Conservation (phyloP, 345 rosid genomes). For the Euphorbia lathyris region DNA sequence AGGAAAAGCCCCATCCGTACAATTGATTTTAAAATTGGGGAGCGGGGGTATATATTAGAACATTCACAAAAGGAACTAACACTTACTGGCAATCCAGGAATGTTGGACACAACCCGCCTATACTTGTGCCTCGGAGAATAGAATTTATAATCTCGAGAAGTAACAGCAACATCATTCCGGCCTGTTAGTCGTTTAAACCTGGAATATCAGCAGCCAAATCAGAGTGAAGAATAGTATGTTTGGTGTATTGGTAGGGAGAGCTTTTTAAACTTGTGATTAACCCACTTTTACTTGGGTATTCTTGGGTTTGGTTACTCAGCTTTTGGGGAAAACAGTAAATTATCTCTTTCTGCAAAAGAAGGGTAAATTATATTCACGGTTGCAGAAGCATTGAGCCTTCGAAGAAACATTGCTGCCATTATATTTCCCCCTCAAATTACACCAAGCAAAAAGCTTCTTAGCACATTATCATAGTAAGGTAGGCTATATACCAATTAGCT, state of each 20-base stretch:
- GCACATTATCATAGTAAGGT: not conserved
- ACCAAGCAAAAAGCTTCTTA: not conserved
- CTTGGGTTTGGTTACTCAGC: not conserved
- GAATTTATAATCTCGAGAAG: constrained; percentile 74
- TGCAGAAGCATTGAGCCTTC: not conserved
- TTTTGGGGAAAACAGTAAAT: not conserved
- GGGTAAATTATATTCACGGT: not conserved
- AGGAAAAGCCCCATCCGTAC: no score
- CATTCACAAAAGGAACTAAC: constrained; percentile 8
- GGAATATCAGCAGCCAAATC: constrained; percentile 24
- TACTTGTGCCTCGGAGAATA: constrained; percentile 91
- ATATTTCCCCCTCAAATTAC: not conserved
- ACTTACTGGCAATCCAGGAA: constrained; percentile 67
- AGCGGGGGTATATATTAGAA: constrained; percentile 4
- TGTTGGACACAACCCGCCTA: constrained; percentile 52
- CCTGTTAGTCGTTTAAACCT: constrained; percentile 90
- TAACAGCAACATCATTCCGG: constrained; percentile 69
- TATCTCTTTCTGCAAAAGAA: not conserved
- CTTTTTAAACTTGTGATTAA: not conserved
- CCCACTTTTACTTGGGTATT: not conserved
- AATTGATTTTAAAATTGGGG: not conserved
- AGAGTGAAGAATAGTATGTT: not conserved
- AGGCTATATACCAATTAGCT: not conserved
- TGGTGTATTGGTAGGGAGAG: not conserved
- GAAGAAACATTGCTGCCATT: not conserved